Evolutionary conservation across 2,329 filamentous ascomycete genomes (phyloP).

Genomic region (Nemania bipapillata): DNA sequence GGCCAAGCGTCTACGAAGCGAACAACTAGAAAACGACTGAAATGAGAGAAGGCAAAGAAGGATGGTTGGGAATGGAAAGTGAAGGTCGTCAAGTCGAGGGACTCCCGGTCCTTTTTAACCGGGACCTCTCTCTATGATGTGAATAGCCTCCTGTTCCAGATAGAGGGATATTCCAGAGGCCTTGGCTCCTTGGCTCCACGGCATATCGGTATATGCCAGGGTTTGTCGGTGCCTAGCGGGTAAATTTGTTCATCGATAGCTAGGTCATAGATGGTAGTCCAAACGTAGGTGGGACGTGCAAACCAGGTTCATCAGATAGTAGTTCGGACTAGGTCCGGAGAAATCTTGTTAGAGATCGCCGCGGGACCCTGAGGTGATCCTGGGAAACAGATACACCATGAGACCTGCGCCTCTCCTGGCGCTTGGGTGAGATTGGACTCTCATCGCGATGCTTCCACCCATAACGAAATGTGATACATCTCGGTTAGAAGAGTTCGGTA

Average conservation of each 20-base stretch:
- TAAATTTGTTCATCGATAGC: not conserved
- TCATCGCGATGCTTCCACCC: not conserved
- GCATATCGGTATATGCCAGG: not conserved
- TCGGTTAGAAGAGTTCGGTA: not conserved
- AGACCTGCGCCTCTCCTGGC: conserved; percentile 36
- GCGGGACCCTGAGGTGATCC: conserved; percentile 15
- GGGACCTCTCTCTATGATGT: not conserved
- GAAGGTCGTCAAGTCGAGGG: not conserved
- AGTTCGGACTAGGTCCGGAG: conserved; percentile 8
- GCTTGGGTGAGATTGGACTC: not conserved
- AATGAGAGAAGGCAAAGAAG: not conserved
- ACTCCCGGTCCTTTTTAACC: conserved; percentile 19
- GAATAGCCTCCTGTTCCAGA: not conserved
- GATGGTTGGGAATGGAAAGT: not conserved
- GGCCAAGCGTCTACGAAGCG: conserved; percentile 39
- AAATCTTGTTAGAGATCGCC: conserved; percentile 28
- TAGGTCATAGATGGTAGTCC: not conserved
- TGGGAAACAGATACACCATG: conserved; percentile 8
- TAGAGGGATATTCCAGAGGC: not conserved
- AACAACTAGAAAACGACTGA: conserved; percentile 17
- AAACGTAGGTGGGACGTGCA: conserved; percentile 4
- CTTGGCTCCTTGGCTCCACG: not conserved
- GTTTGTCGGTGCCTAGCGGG: not conserved
- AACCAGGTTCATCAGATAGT: conserved; percentile 8
- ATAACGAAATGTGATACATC: not conserved